These are phyloP conservation scores for Microglena sp. DNA, from an alignment of 139 green algal genomes.

Conservation along the genomic window DNA sequence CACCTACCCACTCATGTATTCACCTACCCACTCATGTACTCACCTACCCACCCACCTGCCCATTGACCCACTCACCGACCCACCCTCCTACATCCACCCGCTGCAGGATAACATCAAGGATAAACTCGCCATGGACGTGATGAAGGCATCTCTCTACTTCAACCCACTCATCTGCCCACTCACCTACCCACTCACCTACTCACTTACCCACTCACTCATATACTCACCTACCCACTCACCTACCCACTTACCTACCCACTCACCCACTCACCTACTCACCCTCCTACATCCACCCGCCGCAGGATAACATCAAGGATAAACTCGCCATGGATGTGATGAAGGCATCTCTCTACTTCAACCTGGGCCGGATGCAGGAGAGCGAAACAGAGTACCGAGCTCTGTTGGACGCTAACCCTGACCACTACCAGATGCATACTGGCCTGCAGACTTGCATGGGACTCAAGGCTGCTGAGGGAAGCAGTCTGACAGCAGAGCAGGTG, in stretches of 20 bases:
- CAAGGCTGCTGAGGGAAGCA: not conserved
- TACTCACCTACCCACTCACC: no score
- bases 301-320: slow-evolving; percentile 69
- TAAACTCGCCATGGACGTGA: slow-evolving; percentile 53
- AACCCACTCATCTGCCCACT: no score
- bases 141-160: slow-evolving; percentile 51
- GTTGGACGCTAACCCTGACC: slow-evolving; percentile 65
- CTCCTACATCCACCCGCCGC: no score
- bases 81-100: no score
- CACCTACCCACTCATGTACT: no score
- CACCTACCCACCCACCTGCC: no score
- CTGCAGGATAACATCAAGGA: slow-evolving; percentile 66
- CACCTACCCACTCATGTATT: no score
- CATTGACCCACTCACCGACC: no score
- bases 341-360: slow-evolving; percentile 50
- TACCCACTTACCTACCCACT: no score
- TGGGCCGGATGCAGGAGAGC: slow-evolving; percentile 42
- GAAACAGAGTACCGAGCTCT: slow-evolving; percentile 58
- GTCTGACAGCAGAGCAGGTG: slow-evolving; percentile 31
- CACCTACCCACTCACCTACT: no score
- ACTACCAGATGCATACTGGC: slow-evolving; percentile 60
- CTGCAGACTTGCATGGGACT: not conserved
- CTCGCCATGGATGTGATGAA: slow-evolving; percentile 50
- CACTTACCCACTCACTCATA: no score
- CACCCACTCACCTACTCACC: no score